These are phyloP conservation scores for Lecanicillium sp. DNA, from an alignment of 2,329 filamentous ascomycete genomes.

Conservation along the genomic window DNA sequence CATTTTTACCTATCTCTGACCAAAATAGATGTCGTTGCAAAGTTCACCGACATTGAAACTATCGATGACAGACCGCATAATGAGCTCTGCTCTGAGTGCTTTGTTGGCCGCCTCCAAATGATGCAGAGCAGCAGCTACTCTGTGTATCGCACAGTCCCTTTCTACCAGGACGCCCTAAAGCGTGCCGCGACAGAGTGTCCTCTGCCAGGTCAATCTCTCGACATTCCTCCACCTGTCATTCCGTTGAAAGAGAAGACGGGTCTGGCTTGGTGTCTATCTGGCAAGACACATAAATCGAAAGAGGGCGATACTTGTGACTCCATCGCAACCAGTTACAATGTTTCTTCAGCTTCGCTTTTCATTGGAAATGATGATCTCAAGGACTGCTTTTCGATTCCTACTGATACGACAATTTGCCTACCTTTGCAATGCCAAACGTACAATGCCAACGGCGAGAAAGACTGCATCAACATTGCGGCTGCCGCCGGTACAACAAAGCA, in stretches of 20 bases:
- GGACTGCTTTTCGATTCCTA: neutral
- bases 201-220: neutral
- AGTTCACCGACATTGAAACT: conserved; percentile 16
- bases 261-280: neutral
- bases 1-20: too few relatives aligned
- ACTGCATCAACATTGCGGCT: neutral
- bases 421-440: neutral
- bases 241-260: neutral
- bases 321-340: neutral
- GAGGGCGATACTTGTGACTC: neutral
- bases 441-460: neutral
- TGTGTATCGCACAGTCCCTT: conserved; percentile 18
- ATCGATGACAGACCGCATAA: conserved; percentile 17
- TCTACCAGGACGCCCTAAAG: neutral
- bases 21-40: conserved; percentile 16
- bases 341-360: neutral
- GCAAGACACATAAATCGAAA: neutral
- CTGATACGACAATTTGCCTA: neutral
- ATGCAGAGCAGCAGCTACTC: conserved; percentile 22
- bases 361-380: neutral
- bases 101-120: conserved; percentile 16
- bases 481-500: neutral
- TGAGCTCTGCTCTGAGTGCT: conserved; percentile 23
- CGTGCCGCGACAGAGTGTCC: neutral
- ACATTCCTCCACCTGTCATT: neutral